Evolutionary conservation across 441 rosid species (phyloP), one percentile per base, ranked within the genome.

Genomic region (Daphne laureola): DNA sequence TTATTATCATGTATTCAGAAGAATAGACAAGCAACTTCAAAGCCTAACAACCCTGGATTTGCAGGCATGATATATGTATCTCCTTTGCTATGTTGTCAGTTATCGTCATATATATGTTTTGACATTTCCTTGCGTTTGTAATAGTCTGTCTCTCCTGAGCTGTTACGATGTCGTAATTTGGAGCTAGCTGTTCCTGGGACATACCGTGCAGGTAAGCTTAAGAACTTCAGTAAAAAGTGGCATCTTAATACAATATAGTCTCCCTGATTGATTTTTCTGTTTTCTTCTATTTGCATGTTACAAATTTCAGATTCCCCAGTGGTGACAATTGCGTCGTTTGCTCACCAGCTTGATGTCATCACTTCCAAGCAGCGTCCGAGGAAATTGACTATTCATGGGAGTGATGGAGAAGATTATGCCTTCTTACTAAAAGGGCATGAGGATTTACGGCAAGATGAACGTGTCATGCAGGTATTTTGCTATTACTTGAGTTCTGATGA

Each of bases 131-230:
- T 38, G 53, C 62, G 14, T 61, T 43, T 49, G 31, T 57, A 62
- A 68, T 72, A 94, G 98, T 88, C 93, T 67, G 98, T 84, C 54
- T 94, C 99, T 65, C 99, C 98, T 6, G 99, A 86, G 78, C 73
- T 94, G 72, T 73, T 94, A 55, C 82, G 82, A 51, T 94, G 98
- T 69, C 86, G 83, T 50, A 69, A 91, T 70, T 75, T 94, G 77
- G 87, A 91, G 87, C 99, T 94, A 53, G 99, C 99, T 36, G 96
- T 94, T 73, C 99, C 99, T 50, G 99, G 98, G 64, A 91, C 96
- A 61, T 94, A 94, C 69, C 82, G 86, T 66, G 85, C 98, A 27
- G 97, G 99, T 91, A 82, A 27, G 41, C 38, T 41, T 62, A 46
- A 47, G 45, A 42, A 13, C 38, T 36, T 51, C 26, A 46, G 45